phyloP scores from a whole-genome alignment of 2,329 filamentous ascomycete species.

The Pseudopithomyces chartarum region DNA sequence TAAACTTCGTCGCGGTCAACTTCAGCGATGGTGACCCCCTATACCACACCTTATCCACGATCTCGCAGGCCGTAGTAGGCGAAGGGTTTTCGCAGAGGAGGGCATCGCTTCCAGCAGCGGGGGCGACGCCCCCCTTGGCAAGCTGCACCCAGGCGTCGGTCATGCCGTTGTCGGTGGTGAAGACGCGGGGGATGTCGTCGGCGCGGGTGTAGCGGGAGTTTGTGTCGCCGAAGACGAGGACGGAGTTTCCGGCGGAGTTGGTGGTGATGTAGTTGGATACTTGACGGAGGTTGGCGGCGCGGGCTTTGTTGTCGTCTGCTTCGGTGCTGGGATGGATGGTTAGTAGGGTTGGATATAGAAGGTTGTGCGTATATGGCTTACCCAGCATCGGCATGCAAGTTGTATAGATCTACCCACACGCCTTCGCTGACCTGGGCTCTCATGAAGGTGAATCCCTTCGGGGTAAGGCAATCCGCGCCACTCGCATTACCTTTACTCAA shows the following conservation, averaged over 20 bases:
- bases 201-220: conserved; percentile 68
- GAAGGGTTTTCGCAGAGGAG: conserved; percentile 63
- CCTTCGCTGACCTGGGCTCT: conserved; percentile 58
- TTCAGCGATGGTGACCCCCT: conserved; percentile 55
- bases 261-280: conserved; percentile 62
- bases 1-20: conserved; percentile 56
- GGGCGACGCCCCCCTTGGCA: conserved; percentile 18
- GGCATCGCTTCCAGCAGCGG: background rate
- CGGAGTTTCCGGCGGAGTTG: conserved; percentile 64
- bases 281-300: conserved; percentile 65
- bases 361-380: conserved; percentile 16
- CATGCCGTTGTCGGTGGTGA: conserved; percentile 58
- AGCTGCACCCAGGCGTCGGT: conserved; percentile 66
- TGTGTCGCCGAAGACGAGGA: conserved; percentile 68
- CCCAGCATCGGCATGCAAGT: conserved; percentile 70
- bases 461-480: conserved; percentile 66
- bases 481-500: conserved; percentile 38
- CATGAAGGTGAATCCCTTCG: conserved; percentile 74
- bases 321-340: conserved; percentile 44
- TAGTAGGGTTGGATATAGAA: background rate
- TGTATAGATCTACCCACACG: conserved; percentile 67
- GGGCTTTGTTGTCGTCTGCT: conserved; percentile 58
- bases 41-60: conserved; percentile 70
- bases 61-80: conserved; percentile 61
- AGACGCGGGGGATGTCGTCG: conserved; percentile 58